Base-by-base conservation (phyloP, 2,329 filamentous ascomycete genomes). In the Colletotrichum sidae region DNA sequence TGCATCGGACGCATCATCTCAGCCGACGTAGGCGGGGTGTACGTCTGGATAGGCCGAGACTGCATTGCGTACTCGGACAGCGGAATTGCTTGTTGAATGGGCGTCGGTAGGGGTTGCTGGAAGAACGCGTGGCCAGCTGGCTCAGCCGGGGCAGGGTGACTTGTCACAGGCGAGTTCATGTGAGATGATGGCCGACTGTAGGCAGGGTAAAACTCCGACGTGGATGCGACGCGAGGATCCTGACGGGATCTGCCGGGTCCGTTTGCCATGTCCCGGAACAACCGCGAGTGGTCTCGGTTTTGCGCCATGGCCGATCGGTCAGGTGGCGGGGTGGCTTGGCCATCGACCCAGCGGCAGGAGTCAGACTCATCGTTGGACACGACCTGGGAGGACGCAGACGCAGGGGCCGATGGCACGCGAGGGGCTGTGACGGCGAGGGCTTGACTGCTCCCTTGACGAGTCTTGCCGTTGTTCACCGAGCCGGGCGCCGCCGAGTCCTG, bases 1-100 rank as follows among this genome's bases (percentile, higher is more conserved):
- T 65, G 62, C 62, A 65, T 65, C 6, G 62, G 58, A 5, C 62
- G 62, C 58, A 65, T 65, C 46, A 65, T 62, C 46, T 65, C 62
- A 8, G 54, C 58, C 33, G 62, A 65, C 15, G 58, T 56, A 6
- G 62, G 58, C 5, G 62, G 58, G 1, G 62, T 55, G 47, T 65
- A 65, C 4, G 62, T 34, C 3, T 61, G 62, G 39, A 65, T 65
- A 6, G 58, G 47, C 10, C 62, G 52, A 53, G 59, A 47, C 46
- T 62, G 58, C 42, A 65, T 53, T 37, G 58, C 53, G 33, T 62
- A 65, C 10, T 65, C 62, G 33, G 62, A 25, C 46, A 65, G 34
- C 8, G 53, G 52, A 8, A 65, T 57, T 13, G 46, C 15, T 13
- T 62, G 62, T 13, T 65, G 62, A 9, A 52, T 47, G 2, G 59